These are phyloP conservation scores for Pascua sp. DNA, from an alignment of 1,284 basidiomycete genomes.

Conservation along the genomic window DNA sequence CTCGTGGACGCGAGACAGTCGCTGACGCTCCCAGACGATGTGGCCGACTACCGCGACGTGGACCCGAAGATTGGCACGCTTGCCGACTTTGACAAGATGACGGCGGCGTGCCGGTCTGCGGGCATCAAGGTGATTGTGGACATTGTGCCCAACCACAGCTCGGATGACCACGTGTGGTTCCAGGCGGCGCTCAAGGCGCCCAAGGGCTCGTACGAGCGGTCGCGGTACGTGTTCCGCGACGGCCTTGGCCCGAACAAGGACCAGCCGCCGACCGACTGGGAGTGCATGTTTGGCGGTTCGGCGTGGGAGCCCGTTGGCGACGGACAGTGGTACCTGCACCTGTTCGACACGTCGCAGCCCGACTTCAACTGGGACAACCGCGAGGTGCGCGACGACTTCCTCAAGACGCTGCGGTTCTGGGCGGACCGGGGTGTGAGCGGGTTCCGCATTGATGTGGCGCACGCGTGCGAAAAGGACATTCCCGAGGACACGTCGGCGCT, in stretches of 20 bases:
- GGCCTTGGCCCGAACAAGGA: slow-evolving; percentile 52
- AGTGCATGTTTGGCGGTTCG: slow-evolving; percentile 64
- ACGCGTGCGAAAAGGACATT: slow-evolving; percentile 33
- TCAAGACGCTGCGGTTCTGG: slow-evolving; percentile 70
- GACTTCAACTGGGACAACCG: slow-evolving; percentile 76
- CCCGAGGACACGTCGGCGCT: not conserved
- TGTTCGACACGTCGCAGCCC: slow-evolving; percentile 67
- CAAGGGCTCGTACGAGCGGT: slow-evolving; percentile 53
- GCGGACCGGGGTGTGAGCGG: slow-evolving; percentile 68
- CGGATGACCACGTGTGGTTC: slow-evolving; percentile 76
- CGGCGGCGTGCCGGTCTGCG: slow-evolving; percentile 59
- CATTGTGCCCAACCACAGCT: slow-evolving; percentile 76
- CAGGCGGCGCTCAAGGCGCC: slow-evolving; percentile 58
- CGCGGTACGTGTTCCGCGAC: slow-evolving; percentile 73
- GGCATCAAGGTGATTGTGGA: slow-evolving; percentile 76
- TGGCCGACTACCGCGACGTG: slow-evolving; percentile 70
- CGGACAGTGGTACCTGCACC: slow-evolving; percentile 69
- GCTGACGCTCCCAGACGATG: slow-evolving; percentile 51
- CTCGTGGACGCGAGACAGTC: too few relatives aligned
- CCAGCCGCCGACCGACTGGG: slow-evolving; percentile 70
- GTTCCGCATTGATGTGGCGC: slow-evolving; percentile 55
- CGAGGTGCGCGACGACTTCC: slow-evolving; percentile 61
- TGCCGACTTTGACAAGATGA: slow-evolving; percentile 66
- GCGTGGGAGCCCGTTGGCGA: slow-evolving; percentile 69
- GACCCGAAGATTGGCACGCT: slow-evolving; percentile 70